Percentiles rank a stretch among this genome's conserved stretches.
Conservation (phyloP, 371 early-diverging fungal species). For the Mortierella polycephala region DNA sequence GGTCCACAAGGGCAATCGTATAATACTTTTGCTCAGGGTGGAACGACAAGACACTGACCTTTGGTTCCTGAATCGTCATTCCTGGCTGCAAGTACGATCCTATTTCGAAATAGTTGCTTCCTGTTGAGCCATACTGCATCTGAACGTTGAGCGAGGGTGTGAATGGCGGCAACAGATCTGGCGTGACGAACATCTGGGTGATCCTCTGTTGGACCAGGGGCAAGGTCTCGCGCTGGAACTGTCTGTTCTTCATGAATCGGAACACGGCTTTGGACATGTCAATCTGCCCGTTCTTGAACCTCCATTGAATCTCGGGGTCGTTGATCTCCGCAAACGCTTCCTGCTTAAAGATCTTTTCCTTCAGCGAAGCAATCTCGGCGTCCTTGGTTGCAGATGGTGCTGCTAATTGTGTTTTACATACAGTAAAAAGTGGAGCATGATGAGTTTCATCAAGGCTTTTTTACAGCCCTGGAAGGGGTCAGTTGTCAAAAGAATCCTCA, state of each 20-base stretch:
- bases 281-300: slow-evolving; percentile 69
- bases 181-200: slow-evolving; percentile 84
- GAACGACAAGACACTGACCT: slow-evolving; percentile 70
- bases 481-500: too few species aligned
- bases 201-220: slow-evolving; percentile 75
- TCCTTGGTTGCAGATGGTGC: slow-evolving; percentile 56
- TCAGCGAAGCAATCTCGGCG: slow-evolving; percentile 62
- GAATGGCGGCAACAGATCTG: slow-evolving; percentile 74
- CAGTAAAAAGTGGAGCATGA: too few species aligned
- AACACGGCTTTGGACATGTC: slow-evolving; percentile 81
- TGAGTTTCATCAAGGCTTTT: too few species aligned
- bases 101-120: slow-evolving; percentile 37
- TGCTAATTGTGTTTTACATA: slow-evolving; percentile 12
- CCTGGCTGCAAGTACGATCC: slow-evolving; percentile 40
- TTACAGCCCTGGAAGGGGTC: too few species aligned
- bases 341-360: slow-evolving; percentile 69
- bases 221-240: slow-evolving; percentile 72
- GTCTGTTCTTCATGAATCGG: slow-evolving; percentile 73
- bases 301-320: slow-evolving; percentile 76
- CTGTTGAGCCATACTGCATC: slow-evolving; percentile 48
- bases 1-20: slow-evolving; percentile 80
- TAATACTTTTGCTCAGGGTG: slow-evolving; percentile 76
- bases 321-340: slow-evolving; percentile 78
- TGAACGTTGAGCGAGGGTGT: slow-evolving; percentile 64
- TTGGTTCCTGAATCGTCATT: slow-evolving; percentile 68